Conservation (phyloP, 345 rosid genomes). For the Gossypioides kirkii region DNA sequence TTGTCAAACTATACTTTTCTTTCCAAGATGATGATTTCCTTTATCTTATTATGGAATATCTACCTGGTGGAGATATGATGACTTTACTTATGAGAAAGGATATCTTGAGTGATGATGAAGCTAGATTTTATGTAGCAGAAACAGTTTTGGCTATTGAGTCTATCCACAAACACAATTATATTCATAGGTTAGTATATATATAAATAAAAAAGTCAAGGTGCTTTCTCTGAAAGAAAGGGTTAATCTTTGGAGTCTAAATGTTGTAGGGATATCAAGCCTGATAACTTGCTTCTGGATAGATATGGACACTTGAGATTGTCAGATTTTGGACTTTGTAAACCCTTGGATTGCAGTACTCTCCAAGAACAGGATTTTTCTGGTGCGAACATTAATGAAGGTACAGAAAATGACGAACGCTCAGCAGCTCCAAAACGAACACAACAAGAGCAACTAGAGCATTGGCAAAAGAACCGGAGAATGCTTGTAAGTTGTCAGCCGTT, state of each 20-base stretch:
- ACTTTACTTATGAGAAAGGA: conserved; percentile 97
- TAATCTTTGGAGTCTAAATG: conserved; percentile 14
- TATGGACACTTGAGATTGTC: conserved; percentile 84
- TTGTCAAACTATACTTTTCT: conserved; percentile 88
- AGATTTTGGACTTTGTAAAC: conserved; percentile 95
- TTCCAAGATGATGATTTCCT: conserved; percentile 91
- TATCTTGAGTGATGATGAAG: conserved; percentile 80
- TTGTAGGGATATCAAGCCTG: conserved; percentile 88
- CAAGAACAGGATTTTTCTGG: conserved; percentile 69
- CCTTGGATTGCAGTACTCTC: conserved; percentile 76
- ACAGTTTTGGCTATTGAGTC: conserved; percentile 86
- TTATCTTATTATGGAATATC: conserved; percentile 92
- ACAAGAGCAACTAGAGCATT: conserved; percentile 82
- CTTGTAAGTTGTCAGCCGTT: conserved; percentile 47
- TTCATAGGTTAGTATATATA: conserved; percentile 59
- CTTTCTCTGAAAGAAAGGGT: background rate
- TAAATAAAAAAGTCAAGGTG: background rate
- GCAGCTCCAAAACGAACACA: conserved; percentile 69
- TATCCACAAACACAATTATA: conserved; percentile 85
- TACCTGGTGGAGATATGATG: conserved; percentile 99
- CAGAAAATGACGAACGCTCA: conserved; percentile 38
- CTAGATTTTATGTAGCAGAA: conserved; percentile 85
- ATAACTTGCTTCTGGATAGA: conserved; percentile 85
- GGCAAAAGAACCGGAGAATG: conserved; percentile 95
- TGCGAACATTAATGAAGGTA: conserved; percentile 33